These are phyloP conservation scores for Jasminum sambac DNA, from an alignment of 257 asterid species.

Conservation along the genomic window DNA sequence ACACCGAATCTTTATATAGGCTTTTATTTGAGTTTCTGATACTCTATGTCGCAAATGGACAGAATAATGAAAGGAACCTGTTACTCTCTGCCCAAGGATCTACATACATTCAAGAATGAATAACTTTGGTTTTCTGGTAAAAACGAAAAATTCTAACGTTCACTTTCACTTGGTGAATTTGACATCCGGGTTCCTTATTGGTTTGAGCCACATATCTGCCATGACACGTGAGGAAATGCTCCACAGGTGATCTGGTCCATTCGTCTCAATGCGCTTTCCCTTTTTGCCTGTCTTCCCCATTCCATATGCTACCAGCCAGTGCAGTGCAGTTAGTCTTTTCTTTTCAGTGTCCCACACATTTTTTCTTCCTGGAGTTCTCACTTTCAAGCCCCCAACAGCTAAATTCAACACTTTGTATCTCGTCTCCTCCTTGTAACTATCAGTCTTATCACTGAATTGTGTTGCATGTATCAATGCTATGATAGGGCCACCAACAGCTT, in stretches of 20 bases:
- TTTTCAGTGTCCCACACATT: conserved; percentile 74
- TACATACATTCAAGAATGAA: background rate
- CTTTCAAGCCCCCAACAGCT: conserved; percentile 69
- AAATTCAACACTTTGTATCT: conserved; percentile 54
- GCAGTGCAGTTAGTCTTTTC: conserved; percentile 78
- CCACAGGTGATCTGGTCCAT: conserved; percentile 66
- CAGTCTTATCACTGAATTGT: conserved; percentile 6
- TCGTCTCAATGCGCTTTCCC: conserved; percentile 42
- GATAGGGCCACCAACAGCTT: conserved; percentile 90
- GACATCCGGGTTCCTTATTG: conserved; percentile 85
- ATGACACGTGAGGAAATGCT: conserved; percentile 75
- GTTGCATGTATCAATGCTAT: conserved; percentile 57
- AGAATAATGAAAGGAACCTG: background rate
- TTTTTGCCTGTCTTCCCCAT: conserved; percentile 63
- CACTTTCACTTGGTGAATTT: conserved; percentile 52
- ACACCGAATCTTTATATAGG: background rate
- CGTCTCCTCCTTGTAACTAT: conserved; percentile 45
- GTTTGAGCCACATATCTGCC: conserved; percentile 98
- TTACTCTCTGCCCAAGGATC: conserved; percentile 4
- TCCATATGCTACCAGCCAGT: conserved; percentile 79
- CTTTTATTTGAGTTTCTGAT: conserved; percentile 22
- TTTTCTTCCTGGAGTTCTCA: conserved; percentile 36
- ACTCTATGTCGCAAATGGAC: background rate
- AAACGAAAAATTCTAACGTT: background rate
- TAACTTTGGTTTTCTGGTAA: background rate